phyloP scores from a whole-genome alignment of 78 protist species.

The Dictyostelium capitatum region DNA sequence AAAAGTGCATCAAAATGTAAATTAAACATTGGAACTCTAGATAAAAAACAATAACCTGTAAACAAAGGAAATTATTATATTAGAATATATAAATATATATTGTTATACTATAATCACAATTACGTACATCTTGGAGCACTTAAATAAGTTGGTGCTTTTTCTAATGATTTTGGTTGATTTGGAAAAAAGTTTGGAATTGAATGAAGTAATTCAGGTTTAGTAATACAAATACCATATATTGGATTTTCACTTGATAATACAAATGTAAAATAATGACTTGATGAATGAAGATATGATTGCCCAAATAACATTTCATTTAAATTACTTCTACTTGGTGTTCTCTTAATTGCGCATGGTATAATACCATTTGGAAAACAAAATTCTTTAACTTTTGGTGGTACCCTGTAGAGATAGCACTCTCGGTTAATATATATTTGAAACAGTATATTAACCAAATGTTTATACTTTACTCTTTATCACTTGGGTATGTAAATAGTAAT shows the following conservation, averaged over 20 bases:
- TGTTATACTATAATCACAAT: not conserved
- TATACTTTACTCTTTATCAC: slow-evolving; percentile 34
- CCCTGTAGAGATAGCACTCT: slow-evolving; percentile 16
- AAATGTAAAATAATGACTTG: slow-evolving; percentile 48
- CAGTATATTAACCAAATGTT: not conserved
- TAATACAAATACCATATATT: slow-evolving; percentile 72
- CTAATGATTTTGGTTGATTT: slow-evolving; percentile 48
- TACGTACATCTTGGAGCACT: slow-evolving; percentile 61
- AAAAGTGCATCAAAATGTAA: slow-evolving; percentile 62
- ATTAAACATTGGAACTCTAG: slow-evolving; percentile 51
- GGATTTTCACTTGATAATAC: slow-evolving; percentile 64
- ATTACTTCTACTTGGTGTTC: slow-evolving; percentile 61
- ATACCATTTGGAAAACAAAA: slow-evolving; percentile 81
- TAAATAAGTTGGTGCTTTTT: slow-evolving; percentile 35
- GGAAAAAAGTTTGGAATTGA: slow-evolving; percentile 71
- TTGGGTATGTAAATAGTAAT: slow-evolving; percentile 52
- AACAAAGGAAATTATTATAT: not conserved
- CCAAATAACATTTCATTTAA: slow-evolving; percentile 68
- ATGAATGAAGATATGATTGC: slow-evolving; percentile 64
- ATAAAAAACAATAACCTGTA: slow-evolving; percentile 70
- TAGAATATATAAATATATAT: not conserved
- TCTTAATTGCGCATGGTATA: slow-evolving; percentile 29
- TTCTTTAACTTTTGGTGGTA: slow-evolving; percentile 71
- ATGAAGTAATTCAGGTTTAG: slow-evolving; percentile 62
- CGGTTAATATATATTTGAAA: too few relatives aligned